Evolutionary conservation across 208 protist genomes (phyloP), one percentile per base, ranked within the genome.

Genomic region (Leishmania martiniquensis): DNA sequence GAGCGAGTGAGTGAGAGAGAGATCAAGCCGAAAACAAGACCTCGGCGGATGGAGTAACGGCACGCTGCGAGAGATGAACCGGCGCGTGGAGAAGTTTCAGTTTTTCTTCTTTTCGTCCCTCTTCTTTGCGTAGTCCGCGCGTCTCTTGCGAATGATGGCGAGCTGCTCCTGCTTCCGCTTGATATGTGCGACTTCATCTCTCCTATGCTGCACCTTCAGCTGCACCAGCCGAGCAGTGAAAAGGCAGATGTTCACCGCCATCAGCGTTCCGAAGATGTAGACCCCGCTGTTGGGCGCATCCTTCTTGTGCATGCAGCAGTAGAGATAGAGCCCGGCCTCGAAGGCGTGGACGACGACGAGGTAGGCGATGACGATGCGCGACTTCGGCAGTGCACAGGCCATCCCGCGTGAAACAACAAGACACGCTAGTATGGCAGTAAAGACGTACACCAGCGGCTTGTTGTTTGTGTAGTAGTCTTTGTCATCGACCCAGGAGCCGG

Each of bases 401-500:
- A 90, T 71, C 20, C 67, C 71, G 2, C 87, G 83, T 6, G 78
- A 78, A 6, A 82, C 55, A 9, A 89, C 80, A 10, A 94, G 66
- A 20, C 83, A 72, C 37, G 75, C 52, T 29, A 91, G 78, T 29
- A 91, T 76, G 62, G 76, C 74, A 4, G 74, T 69, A 70, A 91
- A 94, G 29, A 88, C 72, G 39, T 74, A 85, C 34, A 77, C 72
- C 13, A 91, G 76, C 1, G 84, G 67, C 37, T 51, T 60, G 71
- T 85, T 90, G 4, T 70, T 75, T 52, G 39, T 80, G 59, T 83
- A 77, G 71, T 59, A 76, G n/a, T 69, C 37, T 51, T 79, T 75
- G 29, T 83, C 67, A 51, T 89, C 89, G 59, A 92, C 89, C 89
- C 89, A 92, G 69, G 82, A 80, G 5, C 86, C 82, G 1, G 77